Conservation (phyloP, 768 basidiomycete genomes). For the Xerocomus brunneocitrinus region DNA sequence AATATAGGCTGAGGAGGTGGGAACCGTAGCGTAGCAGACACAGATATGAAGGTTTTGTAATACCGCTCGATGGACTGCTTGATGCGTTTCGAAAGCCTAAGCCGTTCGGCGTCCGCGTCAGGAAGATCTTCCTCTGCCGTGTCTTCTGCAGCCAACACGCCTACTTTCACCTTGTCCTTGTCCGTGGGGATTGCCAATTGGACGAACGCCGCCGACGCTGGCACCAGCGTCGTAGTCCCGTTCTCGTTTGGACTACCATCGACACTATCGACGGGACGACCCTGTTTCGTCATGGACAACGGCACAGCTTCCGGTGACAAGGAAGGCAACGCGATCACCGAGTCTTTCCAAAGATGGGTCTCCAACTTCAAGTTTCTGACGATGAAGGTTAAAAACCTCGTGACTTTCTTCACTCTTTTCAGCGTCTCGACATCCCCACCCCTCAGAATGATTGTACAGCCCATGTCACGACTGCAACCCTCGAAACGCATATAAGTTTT, state of each 20-base stretch:
- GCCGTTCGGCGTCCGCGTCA: slow-evolving; percentile 68
- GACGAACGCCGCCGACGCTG: slow-evolving; percentile 23
- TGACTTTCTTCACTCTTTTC: slow-evolving; percentile 85
- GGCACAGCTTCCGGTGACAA: slow-evolving; percentile 67
- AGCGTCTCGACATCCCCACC: slow-evolving; percentile 82
- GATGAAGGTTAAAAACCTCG: slow-evolving; percentile 86
- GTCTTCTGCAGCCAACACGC: slow-evolving; percentile 22
- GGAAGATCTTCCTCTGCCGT: slow-evolving; percentile 46
- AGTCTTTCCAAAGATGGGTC: slow-evolving; percentile 90
- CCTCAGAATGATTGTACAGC: slow-evolving; percentile 89
- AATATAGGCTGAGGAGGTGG: slow-evolving; percentile 86
- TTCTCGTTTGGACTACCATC: slow-evolving; percentile 20
- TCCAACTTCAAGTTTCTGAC: slow-evolving; percentile 93
- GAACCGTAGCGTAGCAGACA: slow-evolving; percentile 88
- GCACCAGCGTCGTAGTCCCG: slow-evolving; percentile 11
- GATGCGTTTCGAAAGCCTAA: slow-evolving; percentile 70
- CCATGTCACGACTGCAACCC: slow-evolving; percentile 88
- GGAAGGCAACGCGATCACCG: slow-evolving; percentile 68
- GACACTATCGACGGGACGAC: slow-evolving; percentile 19
- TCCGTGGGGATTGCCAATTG: slow-evolving; percentile 19
- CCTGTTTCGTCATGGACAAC: slow-evolving; percentile 22
- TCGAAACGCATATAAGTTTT: slow-evolving; percentile 99
- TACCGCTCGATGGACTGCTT: slow-evolving; percentile 83
- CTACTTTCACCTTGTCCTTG: slow-evolving; percentile 13
- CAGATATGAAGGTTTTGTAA: slow-evolving; percentile 82